Percentiles rank a stretch among this genome's conserved stretches.
Evolutionary conservation across 805 yeast genomes (phyloP).

Genomic region (Lipomyces yamadae): DNA sequence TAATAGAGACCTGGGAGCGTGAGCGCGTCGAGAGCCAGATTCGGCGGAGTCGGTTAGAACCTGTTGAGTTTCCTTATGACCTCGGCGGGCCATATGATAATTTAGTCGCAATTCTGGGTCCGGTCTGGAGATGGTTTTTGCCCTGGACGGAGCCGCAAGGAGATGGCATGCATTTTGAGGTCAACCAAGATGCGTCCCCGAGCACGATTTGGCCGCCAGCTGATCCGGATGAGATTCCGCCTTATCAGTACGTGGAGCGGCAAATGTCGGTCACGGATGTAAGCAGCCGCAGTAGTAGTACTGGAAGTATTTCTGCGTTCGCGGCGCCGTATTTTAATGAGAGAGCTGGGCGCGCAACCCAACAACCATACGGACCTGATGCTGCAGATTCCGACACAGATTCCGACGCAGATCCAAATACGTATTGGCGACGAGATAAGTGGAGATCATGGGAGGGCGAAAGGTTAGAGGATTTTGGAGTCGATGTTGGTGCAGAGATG

Average conservation of each 20-base stretch:
- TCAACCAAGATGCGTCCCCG: constrained; percentile 54
- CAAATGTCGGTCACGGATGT: constrained; percentile 11
- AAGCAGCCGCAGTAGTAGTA: not conserved
- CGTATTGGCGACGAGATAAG: constrained; percentile 43
- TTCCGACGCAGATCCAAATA: constrained; percentile 44
- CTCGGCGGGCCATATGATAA: constrained; percentile 67
- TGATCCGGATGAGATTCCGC: constrained; percentile 57
- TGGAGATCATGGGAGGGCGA: constrained; percentile 65
- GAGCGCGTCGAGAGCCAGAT: constrained; percentile 77
- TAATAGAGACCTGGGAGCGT: constrained; percentile 89
- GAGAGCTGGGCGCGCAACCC: constrained; percentile 3
- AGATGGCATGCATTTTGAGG: constrained; percentile 62
- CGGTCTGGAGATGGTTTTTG: constrained; percentile 64
- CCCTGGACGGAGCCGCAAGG: constrained; percentile 72
- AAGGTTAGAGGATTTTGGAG: constrained; percentile 81
- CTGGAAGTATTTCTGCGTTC: not conserved
- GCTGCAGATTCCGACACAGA: constrained; percentile 20
- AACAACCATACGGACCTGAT: not conserved
- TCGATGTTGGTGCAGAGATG: constrained; percentile 68
- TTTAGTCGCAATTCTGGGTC: constrained; percentile 60
- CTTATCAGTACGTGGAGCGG: constrained; percentile 5
- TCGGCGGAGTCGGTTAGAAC: constrained; percentile 43
- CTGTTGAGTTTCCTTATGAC: constrained; percentile 78
- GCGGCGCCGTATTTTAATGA: constrained; percentile 16
- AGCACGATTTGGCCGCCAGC: constrained; percentile 94